Evolutionary conservation across 179 eudicot species (phyloP), one percentile per base, ranked within the genome.

Genomic region (Silene vulgaris): DNA sequence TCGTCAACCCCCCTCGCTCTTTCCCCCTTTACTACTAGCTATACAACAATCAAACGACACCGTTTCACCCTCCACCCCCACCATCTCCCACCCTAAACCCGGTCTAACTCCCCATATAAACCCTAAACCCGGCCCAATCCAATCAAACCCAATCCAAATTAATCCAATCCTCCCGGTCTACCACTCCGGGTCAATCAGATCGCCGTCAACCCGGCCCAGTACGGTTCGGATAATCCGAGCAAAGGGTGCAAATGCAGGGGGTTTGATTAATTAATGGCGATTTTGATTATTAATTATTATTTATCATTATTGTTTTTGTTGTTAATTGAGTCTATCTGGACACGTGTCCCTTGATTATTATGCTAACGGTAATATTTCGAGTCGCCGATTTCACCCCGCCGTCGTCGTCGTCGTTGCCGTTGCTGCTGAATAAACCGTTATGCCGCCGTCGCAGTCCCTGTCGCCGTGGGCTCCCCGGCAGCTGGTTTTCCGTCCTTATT

Each of bases 401-500:
- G 26, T 48, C 54, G 13, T 48, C 52, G 26, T 23, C 32, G 65
- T 9, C 8, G 29, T 8, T 16, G 4, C 2, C n/a, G 59, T 16
- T 16, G 56, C 59, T 5, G 59, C 17, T 54, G 52, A 66, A n/a
- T 3, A 12, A 13, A 28, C 63, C 40, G 56, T 71, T 32, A 23
- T 74, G 19, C 21, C 56, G 72, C 26, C 71, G 21, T 20, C 72
- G 29, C 30, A 52, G 48, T 11, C 73, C 50, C 52, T 40, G 48
- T 56, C 45, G 50, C 77, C 78, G 29, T 91, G 92, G 96, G 82
- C 82, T 35, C 97, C 98, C 0, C 77, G 85, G 63, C 86, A 84
- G 80, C 85, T 86, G 35, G 82, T 73, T 40, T 93, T 93, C 75
- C 60, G 78, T 59, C 89, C 97, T 9, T 93, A 87, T 86, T 74